Evolutionary conservation across 2,329 filamentous ascomycete species (phyloP).

Genomic region (Pseudogymnoascus sp.): DNA sequence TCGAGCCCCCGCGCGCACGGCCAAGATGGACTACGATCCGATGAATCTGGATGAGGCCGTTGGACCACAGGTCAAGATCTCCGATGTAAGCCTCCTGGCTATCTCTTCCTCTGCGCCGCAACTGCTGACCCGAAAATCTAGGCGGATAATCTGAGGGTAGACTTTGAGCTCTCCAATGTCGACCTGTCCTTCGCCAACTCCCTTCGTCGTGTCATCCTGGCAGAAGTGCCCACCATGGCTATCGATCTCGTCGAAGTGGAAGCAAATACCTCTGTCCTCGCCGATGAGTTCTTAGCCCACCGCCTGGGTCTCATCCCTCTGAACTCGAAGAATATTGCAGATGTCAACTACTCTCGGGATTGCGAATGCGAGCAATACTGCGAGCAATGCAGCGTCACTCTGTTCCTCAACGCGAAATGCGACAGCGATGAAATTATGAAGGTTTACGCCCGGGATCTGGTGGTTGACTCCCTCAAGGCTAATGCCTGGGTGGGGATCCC

Average conservation of each 20-base stretch:
- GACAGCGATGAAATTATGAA: conserved; percentile 83
- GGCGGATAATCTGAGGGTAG: conserved; percentile 74
- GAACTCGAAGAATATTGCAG: conserved; percentile 73
- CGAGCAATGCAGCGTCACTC: conserved; percentile 79
- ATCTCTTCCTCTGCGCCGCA: background rate
- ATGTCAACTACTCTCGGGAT: conserved; percentile 81
- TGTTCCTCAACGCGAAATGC: conserved; percentile 80
- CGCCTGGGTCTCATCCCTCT: conserved; percentile 86
- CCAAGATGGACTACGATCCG: conserved; percentile 42
- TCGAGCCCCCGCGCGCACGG: background rate
- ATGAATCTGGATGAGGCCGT: conserved; percentile 38
- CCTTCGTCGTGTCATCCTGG: conserved; percentile 81
- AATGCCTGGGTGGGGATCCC: conserved; percentile 73
- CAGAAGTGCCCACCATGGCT: conserved; percentile 89
- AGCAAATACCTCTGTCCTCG: conserved; percentile 88
- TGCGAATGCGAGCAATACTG: conserved; percentile 97
- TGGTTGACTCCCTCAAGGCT: conserved; percentile 61
- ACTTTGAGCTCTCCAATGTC: conserved; percentile 85
- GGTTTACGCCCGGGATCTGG: conserved; percentile 84
- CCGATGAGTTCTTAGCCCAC: conserved; percentile 93
- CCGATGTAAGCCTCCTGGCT: conserved; percentile 30
- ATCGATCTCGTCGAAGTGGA: conserved; percentile 93
- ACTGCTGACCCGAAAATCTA: conserved; percentile 31
- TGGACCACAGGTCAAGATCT: conserved; percentile 40
- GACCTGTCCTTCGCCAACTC: conserved; percentile 91